These are phyloP conservation scores for Fistulifera pelliculosa DNA, from an alignment of 108 stramenopile genomes.

Conservation along the genomic window DNA sequence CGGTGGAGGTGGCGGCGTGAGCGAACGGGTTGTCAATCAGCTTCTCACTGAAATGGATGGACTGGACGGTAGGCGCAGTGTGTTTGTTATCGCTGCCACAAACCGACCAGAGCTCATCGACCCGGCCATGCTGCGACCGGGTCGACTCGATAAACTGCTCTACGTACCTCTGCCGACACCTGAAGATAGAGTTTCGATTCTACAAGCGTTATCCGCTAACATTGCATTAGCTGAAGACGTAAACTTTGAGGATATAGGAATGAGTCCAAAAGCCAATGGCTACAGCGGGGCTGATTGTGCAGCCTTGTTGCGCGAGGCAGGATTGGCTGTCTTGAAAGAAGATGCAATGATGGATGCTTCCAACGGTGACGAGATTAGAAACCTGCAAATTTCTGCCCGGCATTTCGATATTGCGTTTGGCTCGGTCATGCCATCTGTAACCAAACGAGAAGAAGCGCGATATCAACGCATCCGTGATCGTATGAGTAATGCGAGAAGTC, in stretches of 20 bases:
- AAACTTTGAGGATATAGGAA: conserved; percentile 57
- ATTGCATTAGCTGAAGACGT: conserved; percentile 57
- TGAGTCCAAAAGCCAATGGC: conserved; percentile 60
- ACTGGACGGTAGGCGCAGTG: conserved; percentile 82
- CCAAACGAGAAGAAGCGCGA: conserved; percentile 70
- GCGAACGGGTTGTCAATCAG: conserved; percentile 96
- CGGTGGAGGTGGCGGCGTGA: conserved; percentile 88
- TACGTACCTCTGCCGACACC: conserved; percentile 90
- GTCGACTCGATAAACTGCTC: conserved; percentile 90
- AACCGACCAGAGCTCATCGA: conserved; percentile 94
- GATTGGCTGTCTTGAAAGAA: conserved; percentile 78
- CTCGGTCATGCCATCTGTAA: conserved; percentile 81
- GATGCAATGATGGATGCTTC: conserved; percentile 11
- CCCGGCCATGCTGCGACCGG: conserved; percentile 91
- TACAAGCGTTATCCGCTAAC: conserved; percentile 56
- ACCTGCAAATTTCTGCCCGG: conserved; percentile 39
- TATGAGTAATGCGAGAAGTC: conserved; percentile 68
- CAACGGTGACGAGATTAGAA: conserved; percentile 6
- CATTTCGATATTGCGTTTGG: conserved; percentile 82
- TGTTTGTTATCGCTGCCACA: conserved; percentile 94
- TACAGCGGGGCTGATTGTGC: conserved; percentile 89
- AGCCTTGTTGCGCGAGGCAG: conserved; percentile 82
- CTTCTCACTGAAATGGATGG: conserved; percentile 99
- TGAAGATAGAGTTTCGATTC: conserved; percentile 72
- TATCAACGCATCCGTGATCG: conserved; percentile 76